Conservation (phyloP, 2,329 filamentous ascomycete genomes). For the Botrytis hyacinthi region DNA sequence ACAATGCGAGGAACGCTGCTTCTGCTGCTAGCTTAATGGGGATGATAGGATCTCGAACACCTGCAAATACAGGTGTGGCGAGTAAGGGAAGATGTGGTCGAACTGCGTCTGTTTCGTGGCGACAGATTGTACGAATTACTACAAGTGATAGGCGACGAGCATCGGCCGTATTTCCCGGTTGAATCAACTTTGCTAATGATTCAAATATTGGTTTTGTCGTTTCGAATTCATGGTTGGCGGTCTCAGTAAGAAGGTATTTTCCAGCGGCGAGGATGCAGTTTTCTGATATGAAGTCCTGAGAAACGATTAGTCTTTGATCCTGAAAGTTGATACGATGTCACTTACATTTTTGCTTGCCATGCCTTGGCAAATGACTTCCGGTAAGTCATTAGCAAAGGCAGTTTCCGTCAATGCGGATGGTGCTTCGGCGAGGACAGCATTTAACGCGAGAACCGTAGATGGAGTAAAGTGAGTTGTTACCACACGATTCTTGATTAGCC, state of each 20-base stretch:
- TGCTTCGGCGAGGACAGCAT: conserved; percentile 82
- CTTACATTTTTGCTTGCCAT: conserved; percentile 74
- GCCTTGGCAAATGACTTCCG: conserved; percentile 74
- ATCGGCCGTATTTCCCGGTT: conserved; percentile 75
- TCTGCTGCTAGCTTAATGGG: conserved; percentile 95
- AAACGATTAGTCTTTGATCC: conserved; percentile 28
- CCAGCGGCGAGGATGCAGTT: conserved; percentile 87
- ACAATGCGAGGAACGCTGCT: conserved; percentile 87
- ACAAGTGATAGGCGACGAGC: conserved; percentile 84
- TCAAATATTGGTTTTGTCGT: conserved; percentile 77
- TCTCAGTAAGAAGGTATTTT: conserved; percentile 77
- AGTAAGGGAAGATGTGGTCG: conserved; percentile 78
- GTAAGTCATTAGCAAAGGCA: conserved; percentile 68
- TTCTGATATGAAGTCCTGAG: conserved; percentile 76
- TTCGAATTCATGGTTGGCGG: conserved; percentile 68
- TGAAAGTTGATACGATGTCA: conserved; percentile 27
- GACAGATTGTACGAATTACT: conserved; percentile 79
- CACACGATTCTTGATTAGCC: conserved; percentile 67
- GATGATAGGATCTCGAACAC: conserved; percentile 87
- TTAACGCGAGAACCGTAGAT: conserved; percentile 80
- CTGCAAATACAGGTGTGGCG: conserved; percentile 81
- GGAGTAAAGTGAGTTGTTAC: conserved; percentile 72
- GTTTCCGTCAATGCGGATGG: conserved; percentile 65
- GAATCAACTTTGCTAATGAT: conserved; percentile 69
- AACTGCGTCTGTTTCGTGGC: conserved; percentile 75